Conservation (phyloP, 176 grass and related monocot species). For the Carex cristatella region DNA sequence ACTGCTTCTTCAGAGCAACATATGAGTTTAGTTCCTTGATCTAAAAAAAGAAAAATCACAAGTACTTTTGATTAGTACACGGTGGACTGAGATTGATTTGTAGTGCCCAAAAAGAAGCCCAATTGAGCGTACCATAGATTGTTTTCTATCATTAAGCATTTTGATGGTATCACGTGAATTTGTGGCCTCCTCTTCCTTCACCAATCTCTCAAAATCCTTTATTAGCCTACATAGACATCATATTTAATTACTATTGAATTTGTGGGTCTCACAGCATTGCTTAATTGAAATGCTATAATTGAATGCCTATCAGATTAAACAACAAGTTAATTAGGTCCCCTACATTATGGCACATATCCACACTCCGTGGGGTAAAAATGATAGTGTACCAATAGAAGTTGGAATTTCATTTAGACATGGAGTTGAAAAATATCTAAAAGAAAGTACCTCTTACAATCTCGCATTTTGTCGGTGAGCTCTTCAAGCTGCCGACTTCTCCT, state of each 20-base stretch:
- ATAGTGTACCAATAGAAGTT: neutral
- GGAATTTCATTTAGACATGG: neutral
- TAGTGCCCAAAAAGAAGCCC: neutral
- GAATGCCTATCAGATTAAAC: neutral
- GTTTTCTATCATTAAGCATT: slow-evolving; percentile 77
- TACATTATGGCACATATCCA: neutral
- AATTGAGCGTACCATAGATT: slow-evolving; percentile 50
- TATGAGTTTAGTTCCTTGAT: slow-evolving; percentile 97
- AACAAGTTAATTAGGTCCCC: neutral
- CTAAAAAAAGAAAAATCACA: slow-evolving; percentile 43
- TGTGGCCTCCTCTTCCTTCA: slow-evolving; percentile 46
- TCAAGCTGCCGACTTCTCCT: slow-evolving; percentile 78
- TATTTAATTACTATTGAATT: slow-evolving; percentile 3
- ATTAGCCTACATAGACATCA: slow-evolving; percentile 57
- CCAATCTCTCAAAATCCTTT: slow-evolving; percentile 85
- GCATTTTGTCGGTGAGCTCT: slow-evolving; percentile 93
- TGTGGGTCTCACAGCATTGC: neutral
- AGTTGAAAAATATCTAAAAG: neutral
- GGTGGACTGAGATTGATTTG: neutral
- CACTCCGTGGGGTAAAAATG: neutral
- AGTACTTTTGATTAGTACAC: slow-evolving; percentile 6
- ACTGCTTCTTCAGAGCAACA: slow-evolving; percentile 98
- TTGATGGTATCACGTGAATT: slow-evolving; percentile 46
- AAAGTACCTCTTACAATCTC: slow-evolving; percentile 83
- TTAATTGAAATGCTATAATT: neutral